A percentile compares a stretch with the other conserved stretches of the same genome.
phyloP scores from a whole-genome alignment of 2,329 filamentous ascomycete genomes.

The Neonectria faginata region DNA sequence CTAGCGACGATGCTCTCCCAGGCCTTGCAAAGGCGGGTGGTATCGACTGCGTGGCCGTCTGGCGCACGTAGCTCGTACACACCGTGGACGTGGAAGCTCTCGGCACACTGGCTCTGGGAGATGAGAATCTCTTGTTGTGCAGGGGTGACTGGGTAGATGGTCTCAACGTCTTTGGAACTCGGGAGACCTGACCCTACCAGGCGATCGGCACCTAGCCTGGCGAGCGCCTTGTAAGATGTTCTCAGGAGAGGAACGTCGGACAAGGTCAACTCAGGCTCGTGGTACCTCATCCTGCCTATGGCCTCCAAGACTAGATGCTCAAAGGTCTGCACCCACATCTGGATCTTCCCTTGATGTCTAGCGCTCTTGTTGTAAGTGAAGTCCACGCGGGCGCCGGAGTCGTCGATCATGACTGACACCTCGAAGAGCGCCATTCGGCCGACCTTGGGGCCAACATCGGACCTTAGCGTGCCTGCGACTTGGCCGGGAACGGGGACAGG shows the following conservation, averaged over 20 bases:
- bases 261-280: slow-evolving; percentile 61
- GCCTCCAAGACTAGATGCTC: slow-evolving; percentile 60
- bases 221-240: slow-evolving; percentile 59
- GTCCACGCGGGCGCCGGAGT: slow-evolving; percentile 57
- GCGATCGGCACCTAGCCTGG: slow-evolving; percentile 57
- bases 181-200: slow-evolving; percentile 55
- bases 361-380: slow-evolving; percentile 59
- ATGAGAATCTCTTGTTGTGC: slow-evolving; percentile 63
- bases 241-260: slow-evolving; percentile 62
- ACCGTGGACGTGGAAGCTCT: slow-evolving; percentile 58
- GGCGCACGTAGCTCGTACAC: slow-evolving; percentile 61
- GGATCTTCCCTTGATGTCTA: slow-evolving; percentile 57
- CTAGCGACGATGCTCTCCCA: slow-evolving; percentile 63
- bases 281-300: slow-evolving; percentile 55
- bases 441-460: slow-evolving; percentile 59
- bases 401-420: slow-evolving; percentile 60
- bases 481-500: slow-evolving; percentile 57
- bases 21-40: slow-evolving; percentile 59
- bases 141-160: slow-evolving; percentile 60
- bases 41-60: slow-evolving; percentile 55
- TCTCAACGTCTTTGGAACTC: slow-evolving; percentile 60
- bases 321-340: slow-evolving; percentile 60
- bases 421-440: slow-evolving; percentile 65
- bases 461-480: slow-evolving; percentile 52
- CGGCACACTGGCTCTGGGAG: slow-evolving; percentile 56